Conservation (phyloP, 805 yeast genomes). For the Komagataella kurtzmanii region DNA sequence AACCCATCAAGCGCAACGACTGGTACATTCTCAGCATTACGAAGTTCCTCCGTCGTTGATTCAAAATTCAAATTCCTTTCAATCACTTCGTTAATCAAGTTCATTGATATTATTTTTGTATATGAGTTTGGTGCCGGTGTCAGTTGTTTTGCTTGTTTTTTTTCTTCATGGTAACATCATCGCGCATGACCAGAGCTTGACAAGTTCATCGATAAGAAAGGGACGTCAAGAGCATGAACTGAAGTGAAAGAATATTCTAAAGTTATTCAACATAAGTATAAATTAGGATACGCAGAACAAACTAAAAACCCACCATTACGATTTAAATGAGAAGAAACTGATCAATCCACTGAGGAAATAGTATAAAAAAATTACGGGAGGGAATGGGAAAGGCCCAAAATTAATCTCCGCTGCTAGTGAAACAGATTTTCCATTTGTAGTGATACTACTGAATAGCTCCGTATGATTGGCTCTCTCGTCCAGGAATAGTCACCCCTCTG, state of each 20-base stretch:
- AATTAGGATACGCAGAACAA: no score
- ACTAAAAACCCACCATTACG: no score
- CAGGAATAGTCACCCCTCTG: constrained; percentile 20
- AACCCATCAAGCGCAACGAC: constrained; percentile 6
- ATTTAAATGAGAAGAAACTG: background rate
- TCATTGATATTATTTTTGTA: background rate
- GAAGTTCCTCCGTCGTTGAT: background rate
- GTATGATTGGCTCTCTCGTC: constrained; percentile 18
- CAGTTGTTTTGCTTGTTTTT: no score
- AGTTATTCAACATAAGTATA: background rate
- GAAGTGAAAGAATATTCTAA: background rate
- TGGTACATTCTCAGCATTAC: background rate
- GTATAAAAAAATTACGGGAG: background rate
- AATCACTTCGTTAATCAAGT: background rate
- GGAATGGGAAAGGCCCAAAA: no score
- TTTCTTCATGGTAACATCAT: background rate
- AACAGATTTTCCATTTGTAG: background rate
- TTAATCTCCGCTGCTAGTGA: no score
- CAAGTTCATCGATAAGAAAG: background rate
- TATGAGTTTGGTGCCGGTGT: no score
- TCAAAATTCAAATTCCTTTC: background rate
- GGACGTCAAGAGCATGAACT: background rate
- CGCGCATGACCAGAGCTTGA: background rate
- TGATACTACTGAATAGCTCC: constrained; percentile 13
- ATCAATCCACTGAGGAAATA: background rate